These are phyloP conservation scores for Protomyces arabidopsidicola DNA, from an alignment of 1,139 yeast species.

Conservation along the genomic window DNA sequence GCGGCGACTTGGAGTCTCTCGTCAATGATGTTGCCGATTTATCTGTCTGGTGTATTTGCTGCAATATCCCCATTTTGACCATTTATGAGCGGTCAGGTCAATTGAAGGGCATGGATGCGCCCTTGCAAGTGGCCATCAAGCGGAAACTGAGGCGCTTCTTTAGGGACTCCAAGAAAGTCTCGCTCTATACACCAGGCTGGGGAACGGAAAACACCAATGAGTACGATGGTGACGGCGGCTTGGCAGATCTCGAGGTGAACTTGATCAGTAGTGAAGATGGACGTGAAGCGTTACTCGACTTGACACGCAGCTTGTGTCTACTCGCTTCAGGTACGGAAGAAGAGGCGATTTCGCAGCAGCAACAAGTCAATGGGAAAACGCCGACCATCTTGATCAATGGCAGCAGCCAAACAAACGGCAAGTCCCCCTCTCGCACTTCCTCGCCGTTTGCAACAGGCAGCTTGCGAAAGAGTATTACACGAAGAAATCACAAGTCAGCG, in stretches of 20 bases:
- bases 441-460: neutral
- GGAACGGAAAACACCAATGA: neutral
- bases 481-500: neutral
- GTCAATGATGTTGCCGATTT: slow-evolving; percentile 72
- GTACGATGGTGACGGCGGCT: slow-evolving; percentile 5
- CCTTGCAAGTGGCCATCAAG: slow-evolving; percentile 22
- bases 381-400: neutral
- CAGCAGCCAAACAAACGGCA: neutral
- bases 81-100: slow-evolving; percentile 76
- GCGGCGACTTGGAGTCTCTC: slow-evolving; percentile 81
- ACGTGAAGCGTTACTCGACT: slow-evolving; percentile 78
- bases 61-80: slow-evolving; percentile 68
- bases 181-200: slow-evolving; percentile 18
- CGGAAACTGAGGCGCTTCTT: slow-evolving; percentile 21
- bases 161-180: slow-evolving; percentile 9
- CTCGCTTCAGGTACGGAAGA: slow-evolving; percentile 47
- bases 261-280: slow-evolving; percentile 78
- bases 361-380: neutral
- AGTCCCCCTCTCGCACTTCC: neutral
- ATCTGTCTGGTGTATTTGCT: slow-evolving; percentile 80
- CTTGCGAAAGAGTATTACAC: neutral
- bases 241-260: slow-evolving; percentile 55
- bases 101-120: slow-evolving; percentile 24
- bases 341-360: neutral
- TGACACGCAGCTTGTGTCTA: slow-evolving; percentile 81